Evolutionary conservation across 805 yeast genomes (phyloP).

Genomic region (Kodamaea nitidulidarum): DNA sequence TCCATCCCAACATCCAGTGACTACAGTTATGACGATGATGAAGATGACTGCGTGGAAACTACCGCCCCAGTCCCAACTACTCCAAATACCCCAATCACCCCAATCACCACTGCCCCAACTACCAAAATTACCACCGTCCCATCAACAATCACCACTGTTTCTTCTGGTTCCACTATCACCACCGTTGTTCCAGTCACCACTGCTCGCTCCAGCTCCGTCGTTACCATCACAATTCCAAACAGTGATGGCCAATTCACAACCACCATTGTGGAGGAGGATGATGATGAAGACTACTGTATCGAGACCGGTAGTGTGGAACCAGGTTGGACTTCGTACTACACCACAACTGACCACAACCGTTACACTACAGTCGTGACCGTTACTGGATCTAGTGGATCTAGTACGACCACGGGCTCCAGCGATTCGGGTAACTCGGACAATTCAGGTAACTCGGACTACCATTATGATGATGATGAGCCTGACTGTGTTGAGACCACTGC

Average conservation of each 20-base stretch:
- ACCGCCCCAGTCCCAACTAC: constrained; percentile 5
- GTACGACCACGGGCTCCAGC: constrained; percentile 8
- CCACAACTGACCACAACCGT: constrained; percentile 11
- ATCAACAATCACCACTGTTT: background rate
- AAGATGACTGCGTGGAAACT: constrained; percentile 6
- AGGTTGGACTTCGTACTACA: constrained; percentile 6
- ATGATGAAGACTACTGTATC: constrained; percentile 8
- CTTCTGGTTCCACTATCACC: too few relatives aligned
- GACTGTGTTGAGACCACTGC: constrained; percentile 8
- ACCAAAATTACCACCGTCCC: background rate
- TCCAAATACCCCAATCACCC: background rate
- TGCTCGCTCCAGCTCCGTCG: constrained; percentile 4
- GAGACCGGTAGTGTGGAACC: background rate
- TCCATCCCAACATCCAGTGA: background rate
- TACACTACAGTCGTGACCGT: constrained; percentile 7
- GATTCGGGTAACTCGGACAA: too few relatives aligned
- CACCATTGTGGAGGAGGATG: constrained; percentile 10
- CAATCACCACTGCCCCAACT: background rate
- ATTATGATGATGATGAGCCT: constrained; percentile 5
- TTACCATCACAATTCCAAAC: constrained; percentile 4
- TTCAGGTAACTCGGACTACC: background rate
- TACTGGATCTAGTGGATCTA: constrained; percentile 3
- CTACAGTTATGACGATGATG: constrained; percentile 5
- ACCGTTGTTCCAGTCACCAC: constrained; percentile 3
- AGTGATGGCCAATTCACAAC: constrained; percentile 3